A percentile compares a stretch with the other conserved stretches of the same genome.
These are phyloP conservation scores for Pilobolus umbonatus DNA, from an alignment of 192 early-diverging fungal genomes.

Conservation along the genomic window DNA sequence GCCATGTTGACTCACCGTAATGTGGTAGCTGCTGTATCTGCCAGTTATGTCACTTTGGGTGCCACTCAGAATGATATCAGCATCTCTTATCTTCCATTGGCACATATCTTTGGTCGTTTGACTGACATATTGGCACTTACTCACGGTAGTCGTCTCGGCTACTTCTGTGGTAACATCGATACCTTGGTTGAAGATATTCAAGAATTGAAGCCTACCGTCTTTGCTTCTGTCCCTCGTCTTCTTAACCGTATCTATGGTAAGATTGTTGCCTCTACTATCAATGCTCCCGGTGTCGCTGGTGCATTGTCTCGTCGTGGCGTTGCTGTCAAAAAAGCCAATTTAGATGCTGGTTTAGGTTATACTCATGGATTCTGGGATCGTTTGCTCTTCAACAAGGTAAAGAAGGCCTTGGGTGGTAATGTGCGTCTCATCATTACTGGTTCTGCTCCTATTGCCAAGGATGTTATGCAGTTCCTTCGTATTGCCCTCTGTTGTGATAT, in stretches of 20 bases:
- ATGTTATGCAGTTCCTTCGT: constrained; percentile 77
- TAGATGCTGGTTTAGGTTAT: constrained; percentile 55
- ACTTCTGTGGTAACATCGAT: constrained; percentile 67
- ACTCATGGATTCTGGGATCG: constrained; percentile 87
- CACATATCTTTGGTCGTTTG: constrained; percentile 84
- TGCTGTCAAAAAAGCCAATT: constrained; percentile 55
- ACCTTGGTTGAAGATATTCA: constrained; percentile 77
- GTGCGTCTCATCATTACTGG: constrained; percentile 78
- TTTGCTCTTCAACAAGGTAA: constrained; percentile 74
- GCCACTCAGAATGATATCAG: constrained; percentile 16
- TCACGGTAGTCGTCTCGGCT: constrained; percentile 68
- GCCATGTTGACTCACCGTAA: constrained; percentile 78
- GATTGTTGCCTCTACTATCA: constrained; percentile 53
- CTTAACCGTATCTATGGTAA: constrained; percentile 87
- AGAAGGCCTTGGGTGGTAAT: constrained; percentile 75
- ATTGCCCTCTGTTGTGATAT: constrained; percentile 75
- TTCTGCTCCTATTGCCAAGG: constrained; percentile 80
- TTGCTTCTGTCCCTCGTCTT: constrained; percentile 81
- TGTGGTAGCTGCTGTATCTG: constrained; percentile 47
- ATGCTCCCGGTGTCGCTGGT: constrained; percentile 58
- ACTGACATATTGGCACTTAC: constrained; percentile 45
- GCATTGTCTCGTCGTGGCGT: constrained; percentile 54
- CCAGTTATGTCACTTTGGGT: constrained; percentile 7
- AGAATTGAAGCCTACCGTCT: constrained; percentile 77
- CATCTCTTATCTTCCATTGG: constrained; percentile 78